Percentiles rank a stretch among this genome's conserved stretches.
These are phyloP conservation scores for Pythium insidiosum DNA, from an alignment of 352 stramenopile species.

Conservation along the genomic window DNA sequence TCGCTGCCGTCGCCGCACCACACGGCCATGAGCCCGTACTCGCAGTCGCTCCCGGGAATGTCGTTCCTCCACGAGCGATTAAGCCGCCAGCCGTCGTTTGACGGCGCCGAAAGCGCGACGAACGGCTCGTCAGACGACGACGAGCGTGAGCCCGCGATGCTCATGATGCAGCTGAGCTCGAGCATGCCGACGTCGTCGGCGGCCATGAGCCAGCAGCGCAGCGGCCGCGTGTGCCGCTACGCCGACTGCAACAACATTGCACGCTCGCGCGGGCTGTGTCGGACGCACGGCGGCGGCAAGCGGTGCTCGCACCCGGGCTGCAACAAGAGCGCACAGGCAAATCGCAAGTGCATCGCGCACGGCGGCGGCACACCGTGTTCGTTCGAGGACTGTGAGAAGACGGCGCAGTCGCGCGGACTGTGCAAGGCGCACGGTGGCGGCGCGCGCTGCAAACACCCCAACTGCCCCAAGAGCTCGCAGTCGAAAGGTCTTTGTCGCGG, in stretches of 20 bases:
- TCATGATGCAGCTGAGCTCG: constrained; percentile 65
- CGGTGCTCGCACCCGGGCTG: constrained; percentile 75
- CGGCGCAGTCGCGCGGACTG: constrained; percentile 70
- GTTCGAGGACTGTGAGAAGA: constrained; percentile 83
- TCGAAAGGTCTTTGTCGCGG: constrained; percentile 76
- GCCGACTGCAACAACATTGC: constrained; percentile 84
- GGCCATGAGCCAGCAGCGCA: constrained; percentile 20
- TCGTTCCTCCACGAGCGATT: constrained; percentile 51
- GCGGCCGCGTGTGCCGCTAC: constrained; percentile 69
- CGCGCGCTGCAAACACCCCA: constrained; percentile 75
- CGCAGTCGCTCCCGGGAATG: constrained; percentile 57
- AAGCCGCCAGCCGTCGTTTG: constrained; percentile 47
- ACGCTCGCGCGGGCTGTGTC: constrained; percentile 64
- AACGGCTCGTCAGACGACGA: constrained; percentile 72
- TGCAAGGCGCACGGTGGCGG: constrained; percentile 82
- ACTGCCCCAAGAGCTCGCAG: constrained; percentile 82
- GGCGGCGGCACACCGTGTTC: constrained; percentile 79
- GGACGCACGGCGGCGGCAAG: constrained; percentile 71
- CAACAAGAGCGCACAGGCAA: constrained; percentile 84
- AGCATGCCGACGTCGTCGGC: constrained; percentile 27
- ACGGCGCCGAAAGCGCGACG: constrained; percentile 44
- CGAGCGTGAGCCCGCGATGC: constrained; percentile 16
- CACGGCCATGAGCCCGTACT: constrained; percentile 35
- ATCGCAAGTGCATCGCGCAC: constrained; percentile 85
- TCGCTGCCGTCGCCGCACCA: constrained; percentile 20